Evolutionary conservation across 129 eudicot genomes (phyloP), one percentile per base, ranked within the genome.

Genomic region (Lactuca saligna): DNA sequence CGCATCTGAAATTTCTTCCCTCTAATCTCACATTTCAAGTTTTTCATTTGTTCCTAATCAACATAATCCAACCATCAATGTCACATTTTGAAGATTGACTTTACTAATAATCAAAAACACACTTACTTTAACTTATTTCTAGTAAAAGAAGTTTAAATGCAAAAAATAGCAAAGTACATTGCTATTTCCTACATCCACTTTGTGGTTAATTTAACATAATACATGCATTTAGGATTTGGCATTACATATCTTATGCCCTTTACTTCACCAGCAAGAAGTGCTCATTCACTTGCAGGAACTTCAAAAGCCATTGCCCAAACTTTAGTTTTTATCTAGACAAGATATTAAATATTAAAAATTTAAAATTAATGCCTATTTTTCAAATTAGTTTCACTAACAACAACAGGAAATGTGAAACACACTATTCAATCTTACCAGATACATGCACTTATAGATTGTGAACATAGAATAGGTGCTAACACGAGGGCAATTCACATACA

Each of bases 381-480:
- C 6, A 2, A 44, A 39, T 13, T n/a, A 46, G 49, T 42, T 73
- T 74, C 65, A 74, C 6, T 5, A 7, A 74, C 10, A 51, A 13
- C 20, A 20, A 20, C 20, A 20, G 20, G n/a, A 55, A 49, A 17
- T 65, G 33, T 33, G 20, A 17, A 67, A 73, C 54, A n/a, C 6
- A 8, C 41, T 42, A 54, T 35, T 31, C 61, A 73, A 50, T 69
- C 96, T 86, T 86, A 91, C 96, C 98, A 96, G 86, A 33, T 96
- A 92, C 98, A 92, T 92, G 91, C 98, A 92, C 70, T 92, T 96
- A 77, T 88, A 92, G 32, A 92, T 84, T 69, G 95, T 96, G 79
- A 88, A 68, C 75, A 92, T 86, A 49, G 98, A 88, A 84, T 88
- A 92, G 8, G 84, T 76, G 79, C 95, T 88, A 78, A 96, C 97